Evolutionary conservation across 352 stramenopile genomes (phyloP), one percentile per base, ranked within the genome.

Genomic region (Globisporangium paddicum): DNA sequence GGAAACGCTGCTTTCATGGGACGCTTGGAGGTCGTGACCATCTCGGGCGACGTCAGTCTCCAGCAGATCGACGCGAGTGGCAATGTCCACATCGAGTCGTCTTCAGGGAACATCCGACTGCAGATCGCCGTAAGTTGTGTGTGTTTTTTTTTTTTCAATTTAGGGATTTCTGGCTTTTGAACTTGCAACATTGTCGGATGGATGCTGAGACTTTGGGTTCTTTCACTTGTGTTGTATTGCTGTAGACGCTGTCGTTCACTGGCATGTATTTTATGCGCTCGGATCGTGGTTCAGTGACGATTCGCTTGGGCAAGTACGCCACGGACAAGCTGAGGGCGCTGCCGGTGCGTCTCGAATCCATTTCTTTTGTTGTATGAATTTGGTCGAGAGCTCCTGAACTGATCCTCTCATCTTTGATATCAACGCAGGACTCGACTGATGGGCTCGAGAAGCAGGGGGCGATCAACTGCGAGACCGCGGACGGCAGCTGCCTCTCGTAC

Each of bases 201-300:
- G 11, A 5, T 11, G 5, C 3, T 35, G n/a, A n/a, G 11, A 34
- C 44, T n/a, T 21, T 50, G 13, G 26, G 10, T 13, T 35, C 32
- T 35, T 10, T 10, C 13, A 21, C 23, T 19, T 51, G 18, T 21
- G 58, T n/a, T 30, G 19, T 57, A 50, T 47, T 4, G 3, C 1
- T 23, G 4, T 30, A 86, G 75, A 75, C 66, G 18, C 48, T 82
- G 21, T 75, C 79, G 28, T 92, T 89, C 63, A 53, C 68, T 1
- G 79, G 79, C 0, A 70, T 88, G 52, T 92, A 86, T 64, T 88
- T 75, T 62, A 63, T 89, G 57, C 71, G 72, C 30, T 92, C 82
- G 11, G 78, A 88, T 32, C 73, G 69, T 25, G 82, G 82, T 21
- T 67, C 65, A 16, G 69, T 89, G 34, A 72, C 74, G 3, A 87